phyloP scores from a whole-genome alignment of 352 stramenopile species.

The Phytopythium ostracodes region DNA sequence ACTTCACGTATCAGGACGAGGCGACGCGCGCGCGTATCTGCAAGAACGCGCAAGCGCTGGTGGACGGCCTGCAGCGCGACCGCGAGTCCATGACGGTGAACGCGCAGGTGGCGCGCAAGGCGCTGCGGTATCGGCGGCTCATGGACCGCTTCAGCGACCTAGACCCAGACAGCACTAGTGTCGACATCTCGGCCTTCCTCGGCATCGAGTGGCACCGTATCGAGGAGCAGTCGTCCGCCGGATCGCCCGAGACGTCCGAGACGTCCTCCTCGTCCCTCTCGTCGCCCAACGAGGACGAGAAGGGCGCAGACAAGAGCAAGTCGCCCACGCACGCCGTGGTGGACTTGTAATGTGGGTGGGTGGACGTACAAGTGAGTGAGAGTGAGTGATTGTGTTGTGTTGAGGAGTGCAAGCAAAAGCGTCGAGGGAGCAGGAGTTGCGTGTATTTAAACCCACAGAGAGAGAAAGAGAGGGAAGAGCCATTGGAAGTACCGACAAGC shows the following conservation, averaged over 20 bases:
- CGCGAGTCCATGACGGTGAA: slow-evolving; percentile 20
- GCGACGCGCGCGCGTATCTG: slow-evolving; percentile 29
- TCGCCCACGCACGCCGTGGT: not conserved
- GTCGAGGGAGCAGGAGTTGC: no score
- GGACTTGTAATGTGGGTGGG: not conserved
- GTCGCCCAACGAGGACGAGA: not conserved
- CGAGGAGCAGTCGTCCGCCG: not conserved
- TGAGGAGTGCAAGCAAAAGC: no score
- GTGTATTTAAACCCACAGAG: slow-evolving; percentile 2
- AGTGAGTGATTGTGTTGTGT: no score
- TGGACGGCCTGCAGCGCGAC: slow-evolving; percentile 32
- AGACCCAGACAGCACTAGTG: slow-evolving; percentile 26
- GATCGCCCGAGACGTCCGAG: not conserved
- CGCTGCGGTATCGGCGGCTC: slow-evolving; percentile 33
- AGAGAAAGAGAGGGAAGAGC: not conserved
- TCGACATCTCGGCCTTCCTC: slow-evolving; percentile 38
- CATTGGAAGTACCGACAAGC: no score
- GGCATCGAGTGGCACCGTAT: slow-evolving; percentile 35
- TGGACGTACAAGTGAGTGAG: no score
- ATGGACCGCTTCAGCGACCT: slow-evolving; percentile 28
- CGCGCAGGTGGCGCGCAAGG: slow-evolving; percentile 30
- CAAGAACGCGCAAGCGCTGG: slow-evolving; percentile 26
- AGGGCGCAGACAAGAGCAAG: not conserved
- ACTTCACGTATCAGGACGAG: slow-evolving; percentile 37
- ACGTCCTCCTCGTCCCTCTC: not conserved